Conservation (phyloP, 179 eudicot species). For the Kewa caespitosa region DNA sequence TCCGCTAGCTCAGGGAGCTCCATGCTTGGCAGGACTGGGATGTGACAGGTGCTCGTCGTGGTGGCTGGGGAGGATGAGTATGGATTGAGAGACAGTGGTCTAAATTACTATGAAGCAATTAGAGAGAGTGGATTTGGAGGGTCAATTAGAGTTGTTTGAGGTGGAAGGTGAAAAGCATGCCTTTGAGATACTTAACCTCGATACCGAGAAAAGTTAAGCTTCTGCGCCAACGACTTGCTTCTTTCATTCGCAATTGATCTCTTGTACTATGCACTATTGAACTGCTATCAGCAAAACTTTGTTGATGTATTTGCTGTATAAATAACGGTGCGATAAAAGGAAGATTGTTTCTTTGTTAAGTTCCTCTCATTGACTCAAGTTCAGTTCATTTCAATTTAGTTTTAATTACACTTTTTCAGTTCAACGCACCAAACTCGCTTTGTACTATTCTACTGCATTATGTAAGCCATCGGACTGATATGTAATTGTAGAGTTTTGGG, state of each 20-base stretch:
- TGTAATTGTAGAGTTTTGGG: too few relatives aligned
- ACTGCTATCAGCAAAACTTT: too few relatives aligned
- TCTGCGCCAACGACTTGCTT: slow-evolving; percentile 34
- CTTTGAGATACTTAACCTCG: slow-evolving; percentile 30
- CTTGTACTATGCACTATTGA: too few relatives aligned
- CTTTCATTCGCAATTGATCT: slow-evolving; percentile 30
- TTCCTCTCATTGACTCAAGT: too few relatives aligned
- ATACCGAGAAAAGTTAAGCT: slow-evolving; percentile 34
- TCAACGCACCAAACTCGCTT: too few relatives aligned
- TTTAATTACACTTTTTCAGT: too few relatives aligned
- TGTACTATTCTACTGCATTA: too few relatives aligned
- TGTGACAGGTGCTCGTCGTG: slow-evolving; percentile 34
- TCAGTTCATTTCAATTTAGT: too few relatives aligned
- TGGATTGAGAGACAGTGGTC: slow-evolving; percentile 24
- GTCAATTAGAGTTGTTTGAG: slow-evolving; percentile 43
- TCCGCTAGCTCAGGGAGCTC: slow-evolving; percentile 36
- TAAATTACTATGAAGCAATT: slow-evolving; percentile 35
- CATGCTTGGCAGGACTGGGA: slow-evolving; percentile 37
- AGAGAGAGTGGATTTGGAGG: slow-evolving; percentile 44
- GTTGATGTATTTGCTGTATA: too few relatives aligned
- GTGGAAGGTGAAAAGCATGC: slow-evolving; percentile 37
- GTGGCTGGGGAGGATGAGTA: slow-evolving; percentile 44
- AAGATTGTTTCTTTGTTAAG: too few relatives aligned
- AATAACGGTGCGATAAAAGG: too few relatives aligned
- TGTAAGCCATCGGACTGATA: too few relatives aligned